phyloP scores from a whole-genome alignment of 169 alveolate species.

The Eimeria sp. region DNA sequence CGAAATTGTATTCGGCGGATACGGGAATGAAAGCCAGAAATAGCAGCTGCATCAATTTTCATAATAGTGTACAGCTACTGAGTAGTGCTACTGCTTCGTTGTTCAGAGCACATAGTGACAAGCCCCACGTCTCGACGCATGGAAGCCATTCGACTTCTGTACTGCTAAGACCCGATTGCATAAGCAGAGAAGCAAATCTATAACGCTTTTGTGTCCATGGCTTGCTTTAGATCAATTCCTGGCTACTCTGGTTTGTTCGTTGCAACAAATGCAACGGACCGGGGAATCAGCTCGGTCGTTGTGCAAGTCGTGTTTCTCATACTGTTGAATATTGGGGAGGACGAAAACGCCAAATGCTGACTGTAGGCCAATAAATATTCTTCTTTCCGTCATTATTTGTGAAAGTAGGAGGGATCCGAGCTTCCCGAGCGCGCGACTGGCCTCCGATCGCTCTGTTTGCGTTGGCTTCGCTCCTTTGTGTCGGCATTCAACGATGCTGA shows the following conservation, averaged over 20 bases:
- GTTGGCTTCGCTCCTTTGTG: neutral
- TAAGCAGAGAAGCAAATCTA: no score
- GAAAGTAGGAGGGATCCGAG: neutral
- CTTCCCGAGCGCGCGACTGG: neutral
- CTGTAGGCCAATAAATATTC: neutral
- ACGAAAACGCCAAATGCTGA: neutral
- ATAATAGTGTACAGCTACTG: neutral
- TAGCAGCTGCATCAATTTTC: neutral
- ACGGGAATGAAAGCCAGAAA: neutral
- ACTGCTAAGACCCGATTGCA: neutral
- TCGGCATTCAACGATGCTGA: neutral
- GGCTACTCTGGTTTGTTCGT: neutral
- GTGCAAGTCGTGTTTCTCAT: neutral
- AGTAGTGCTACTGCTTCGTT: neutral
- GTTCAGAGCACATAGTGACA: neutral
- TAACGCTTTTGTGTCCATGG: neutral
- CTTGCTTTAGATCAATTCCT: neutral
- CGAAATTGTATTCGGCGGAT: neutral
- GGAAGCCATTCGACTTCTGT: neutral
- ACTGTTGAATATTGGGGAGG: neutral
- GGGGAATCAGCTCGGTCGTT: neutral
- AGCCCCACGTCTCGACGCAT: slow-evolving; percentile 6
- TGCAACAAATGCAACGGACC: neutral
- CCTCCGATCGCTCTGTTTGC: neutral
- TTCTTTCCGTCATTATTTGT: neutral